Percentiles rank a stretch among this genome's conserved stretches.
Conservation (phyloP, 768 basidiomycete species). For the Coprinopsis marcescibilis region DNA sequence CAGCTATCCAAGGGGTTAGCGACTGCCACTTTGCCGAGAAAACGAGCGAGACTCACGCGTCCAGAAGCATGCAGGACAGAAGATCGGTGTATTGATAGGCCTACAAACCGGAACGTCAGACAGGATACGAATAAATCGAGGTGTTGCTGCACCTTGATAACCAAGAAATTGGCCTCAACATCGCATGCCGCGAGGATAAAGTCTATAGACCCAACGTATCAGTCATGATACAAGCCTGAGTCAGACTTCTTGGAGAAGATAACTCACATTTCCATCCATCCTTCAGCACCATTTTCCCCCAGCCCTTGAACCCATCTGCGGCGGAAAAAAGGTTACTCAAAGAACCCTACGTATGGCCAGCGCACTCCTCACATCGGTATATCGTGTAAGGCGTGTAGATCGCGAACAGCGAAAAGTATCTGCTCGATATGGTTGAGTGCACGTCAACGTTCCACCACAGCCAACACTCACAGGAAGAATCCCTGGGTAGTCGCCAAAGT, state of each 20-base stretch:
- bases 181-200: constrained; percentile 73
- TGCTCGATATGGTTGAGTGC: constrained; percentile 21
- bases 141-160: constrained; percentile 84
- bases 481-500: constrained; percentile 43
- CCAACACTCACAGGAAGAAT: constrained; percentile 63
- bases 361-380: constrained; percentile 59
- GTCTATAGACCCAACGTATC: constrained; percentile 37
- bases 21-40: constrained; percentile 5
- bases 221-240: background rate
- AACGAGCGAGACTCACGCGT: constrained; percentile 49
- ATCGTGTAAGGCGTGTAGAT: constrained; percentile 88
- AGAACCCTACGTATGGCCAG: constrained; percentile 1
- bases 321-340: background rate
- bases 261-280: constrained; percentile 86
- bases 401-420: constrained; percentile 72
- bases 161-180: constrained; percentile 86
- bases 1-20: constrained; percentile 38
- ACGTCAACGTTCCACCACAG: background rate
- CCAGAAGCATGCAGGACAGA: constrained; percentile 87
- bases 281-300: constrained; percentile 62
- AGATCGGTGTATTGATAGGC: constrained; percentile 85
- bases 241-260: background rate
- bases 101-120: no score
- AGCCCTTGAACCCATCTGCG: constrained; percentile 78
- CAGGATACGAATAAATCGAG: no score